Conservation (phyloP, 257 asterid species). For the Capsicum chinense region DNA sequence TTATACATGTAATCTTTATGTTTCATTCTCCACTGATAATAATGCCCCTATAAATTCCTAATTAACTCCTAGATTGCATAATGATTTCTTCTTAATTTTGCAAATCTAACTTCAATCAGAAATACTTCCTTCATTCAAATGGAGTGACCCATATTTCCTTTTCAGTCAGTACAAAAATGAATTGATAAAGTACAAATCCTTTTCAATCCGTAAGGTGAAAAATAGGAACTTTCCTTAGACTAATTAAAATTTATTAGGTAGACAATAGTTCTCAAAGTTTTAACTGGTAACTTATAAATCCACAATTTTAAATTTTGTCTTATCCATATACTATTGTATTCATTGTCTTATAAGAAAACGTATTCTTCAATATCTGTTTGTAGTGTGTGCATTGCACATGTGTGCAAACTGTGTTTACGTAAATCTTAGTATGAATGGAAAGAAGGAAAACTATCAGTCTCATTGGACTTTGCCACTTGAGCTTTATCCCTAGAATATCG, state of each 20-base stretch:
- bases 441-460: slow-evolving; percentile 11
- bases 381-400: neutral
- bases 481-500: neutral
- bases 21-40: neutral
- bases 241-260: too few species aligned
- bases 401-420: neutral
- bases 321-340: neutral
- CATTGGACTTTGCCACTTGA: neutral
- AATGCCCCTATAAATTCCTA: neutral
- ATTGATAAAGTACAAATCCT: neutral
- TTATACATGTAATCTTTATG: neutral
- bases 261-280: too few species aligned
- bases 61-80: neutral
- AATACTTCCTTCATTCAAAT: slow-evolving; percentile 6
- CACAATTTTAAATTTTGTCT: neutral
- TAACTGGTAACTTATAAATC: too few species aligned
- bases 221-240: neutral
- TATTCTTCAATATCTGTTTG: neutral
- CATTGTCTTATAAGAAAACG: neutral
- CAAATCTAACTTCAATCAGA: slow-evolving; percentile 16
- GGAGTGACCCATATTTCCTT: slow-evolving; percentile 7
- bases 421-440: neutral
- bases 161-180: neutral
- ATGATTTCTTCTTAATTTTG: slow-evolving; percentile 22
- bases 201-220: neutral